Conservation (phyloP, 2,329 filamentous ascomycete species). For the Aspergillus pseudoglaucus region DNA sequence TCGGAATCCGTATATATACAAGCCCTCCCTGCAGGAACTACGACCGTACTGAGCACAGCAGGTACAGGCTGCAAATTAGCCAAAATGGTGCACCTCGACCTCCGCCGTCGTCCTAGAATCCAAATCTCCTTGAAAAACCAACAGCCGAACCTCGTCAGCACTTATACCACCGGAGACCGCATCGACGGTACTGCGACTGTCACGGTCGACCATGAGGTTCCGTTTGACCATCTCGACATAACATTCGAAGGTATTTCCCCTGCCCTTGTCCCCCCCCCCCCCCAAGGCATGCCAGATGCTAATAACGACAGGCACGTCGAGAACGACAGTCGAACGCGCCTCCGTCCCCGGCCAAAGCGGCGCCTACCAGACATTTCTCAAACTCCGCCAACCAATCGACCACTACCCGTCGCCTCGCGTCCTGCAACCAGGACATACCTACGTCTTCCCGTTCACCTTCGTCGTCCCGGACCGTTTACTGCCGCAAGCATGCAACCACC, state of each 20-base stretch:
- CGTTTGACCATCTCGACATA: slow-evolving; percentile 54
- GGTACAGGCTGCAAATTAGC: too few species aligned
- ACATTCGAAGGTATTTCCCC: slow-evolving; percentile 53
- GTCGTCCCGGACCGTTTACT: slow-evolving; percentile 56
- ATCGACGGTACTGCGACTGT: slow-evolving; percentile 51
- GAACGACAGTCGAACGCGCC: slow-evolving; percentile 51
- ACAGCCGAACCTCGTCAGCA: slow-evolving; percentile 33
- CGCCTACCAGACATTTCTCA: slow-evolving; percentile 56
- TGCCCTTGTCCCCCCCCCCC: too few species aligned
- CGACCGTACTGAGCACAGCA: too few species aligned
- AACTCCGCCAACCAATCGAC: slow-evolving; percentile 54
- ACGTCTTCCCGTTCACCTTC: slow-evolving; percentile 58
- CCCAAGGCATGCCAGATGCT: not conserved
- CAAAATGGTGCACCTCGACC: slow-evolving; percentile 10
- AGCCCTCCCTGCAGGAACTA: too few species aligned
- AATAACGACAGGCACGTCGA: slow-evolving; percentile 40
- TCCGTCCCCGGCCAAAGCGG: slow-evolving; percentile 50
- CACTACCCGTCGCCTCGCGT: slow-evolving; percentile 52
- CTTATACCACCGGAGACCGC: slow-evolving; percentile 53
- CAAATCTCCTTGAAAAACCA: slow-evolving; percentile 25
- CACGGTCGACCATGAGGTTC: slow-evolving; percentile 45
- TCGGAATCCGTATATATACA: too few species aligned
- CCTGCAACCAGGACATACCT: slow-evolving; percentile 48
- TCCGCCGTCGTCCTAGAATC: slow-evolving; percentile 24
- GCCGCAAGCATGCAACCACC: slow-evolving; percentile 53